These are phyloP conservation scores for Diversispora eburnea DNA, from an alignment of 192 early-diverging fungal species.

Conservation along the genomic window DNA sequence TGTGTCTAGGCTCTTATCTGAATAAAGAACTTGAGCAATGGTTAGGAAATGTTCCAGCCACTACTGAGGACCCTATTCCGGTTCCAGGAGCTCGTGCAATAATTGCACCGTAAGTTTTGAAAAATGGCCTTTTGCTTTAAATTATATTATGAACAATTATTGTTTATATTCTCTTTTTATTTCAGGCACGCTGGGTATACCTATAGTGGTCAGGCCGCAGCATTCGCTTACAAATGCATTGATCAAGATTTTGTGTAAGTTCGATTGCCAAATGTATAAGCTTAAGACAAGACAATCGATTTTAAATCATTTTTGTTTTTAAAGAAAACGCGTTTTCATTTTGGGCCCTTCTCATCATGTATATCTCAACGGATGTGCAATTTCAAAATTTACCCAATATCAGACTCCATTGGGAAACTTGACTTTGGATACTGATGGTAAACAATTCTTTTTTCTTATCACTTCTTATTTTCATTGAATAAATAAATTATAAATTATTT, in stretches of 20 bases:
- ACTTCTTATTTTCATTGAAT: neutral
- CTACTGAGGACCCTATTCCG: constrained; percentile 36
- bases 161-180: neutral
- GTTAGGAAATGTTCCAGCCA: constrained; percentile 45
- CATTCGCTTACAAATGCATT: constrained; percentile 80
- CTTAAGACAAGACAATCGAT: neutral
- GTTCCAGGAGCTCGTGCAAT: constrained; percentile 56
- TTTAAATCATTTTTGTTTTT: neutral
- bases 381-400: constrained; percentile 69
- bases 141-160: neutral
- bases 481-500: neutral
- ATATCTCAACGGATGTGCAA: constrained; percentile 75
- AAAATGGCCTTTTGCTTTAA: neutral
- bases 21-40: constrained; percentile 49
- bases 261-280: neutral
- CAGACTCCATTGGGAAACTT: constrained; percentile 89
- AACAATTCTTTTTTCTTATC: neutral
- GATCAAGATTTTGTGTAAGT: constrained; percentile 54
- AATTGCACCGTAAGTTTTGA: constrained; percentile 75
- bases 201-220: constrained; percentile 88
- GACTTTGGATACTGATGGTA: constrained; percentile 62
- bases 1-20: constrained; percentile 37
- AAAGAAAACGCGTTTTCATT: constrained; percentile 79
- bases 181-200: constrained; percentile 86
- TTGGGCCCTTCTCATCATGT: constrained; percentile 92